Evolutionary conservation across 129 eudicot genomes (phyloP).

Genomic region (Flaveria brownii): DNA sequence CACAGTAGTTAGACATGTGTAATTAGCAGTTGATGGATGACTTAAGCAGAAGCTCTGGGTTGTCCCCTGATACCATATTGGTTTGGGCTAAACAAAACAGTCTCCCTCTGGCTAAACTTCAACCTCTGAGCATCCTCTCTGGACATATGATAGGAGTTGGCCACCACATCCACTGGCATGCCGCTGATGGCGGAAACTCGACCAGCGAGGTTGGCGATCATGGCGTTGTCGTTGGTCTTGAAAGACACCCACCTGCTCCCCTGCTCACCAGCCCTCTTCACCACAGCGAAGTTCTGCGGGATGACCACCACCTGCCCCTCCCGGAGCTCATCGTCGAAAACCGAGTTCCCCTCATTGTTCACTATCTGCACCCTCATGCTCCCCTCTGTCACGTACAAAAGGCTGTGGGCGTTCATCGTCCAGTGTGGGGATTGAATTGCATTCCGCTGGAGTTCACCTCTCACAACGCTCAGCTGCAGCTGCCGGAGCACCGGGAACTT

Average conservation of each 20-base stretch:
- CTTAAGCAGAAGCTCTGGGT: conserved; percentile 21
- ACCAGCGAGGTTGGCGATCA: conserved; percentile 60
- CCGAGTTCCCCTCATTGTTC: conserved; percentile 53
- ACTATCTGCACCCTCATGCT: conserved; percentile 57
- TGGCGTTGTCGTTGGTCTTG: conserved; percentile 69
- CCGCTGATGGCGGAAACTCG: conserved; percentile 58
- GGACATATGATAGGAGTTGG: conserved; percentile 53
- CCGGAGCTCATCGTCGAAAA: conserved; percentile 49
- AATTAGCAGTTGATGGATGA: not conserved
- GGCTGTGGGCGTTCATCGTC: conserved; percentile 56
- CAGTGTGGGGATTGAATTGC: conserved; percentile 67
- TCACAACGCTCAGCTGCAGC: conserved; percentile 57
- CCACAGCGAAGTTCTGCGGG: conserved; percentile 63
- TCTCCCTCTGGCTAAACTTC: conserved; percentile 18
- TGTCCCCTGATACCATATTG: not conserved
- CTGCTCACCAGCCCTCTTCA: conserved; percentile 54
- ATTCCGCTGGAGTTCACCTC: conserved; percentile 57
- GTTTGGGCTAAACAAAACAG: conserved; percentile 7
- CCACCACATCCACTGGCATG: conserved; percentile 57
- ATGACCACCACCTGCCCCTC: conserved; percentile 63
- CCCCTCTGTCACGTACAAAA: conserved; percentile 55
- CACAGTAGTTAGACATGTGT: no score
- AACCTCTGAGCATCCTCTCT: conserved; percentile 46
- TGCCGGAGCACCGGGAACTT: conserved; percentile 58
- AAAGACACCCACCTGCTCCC: conserved; percentile 65